Evolutionary conservation across 2,329 filamentous ascomycete species (phyloP).

Genomic region (Pseudogymnoascus verrucosus): DNA sequence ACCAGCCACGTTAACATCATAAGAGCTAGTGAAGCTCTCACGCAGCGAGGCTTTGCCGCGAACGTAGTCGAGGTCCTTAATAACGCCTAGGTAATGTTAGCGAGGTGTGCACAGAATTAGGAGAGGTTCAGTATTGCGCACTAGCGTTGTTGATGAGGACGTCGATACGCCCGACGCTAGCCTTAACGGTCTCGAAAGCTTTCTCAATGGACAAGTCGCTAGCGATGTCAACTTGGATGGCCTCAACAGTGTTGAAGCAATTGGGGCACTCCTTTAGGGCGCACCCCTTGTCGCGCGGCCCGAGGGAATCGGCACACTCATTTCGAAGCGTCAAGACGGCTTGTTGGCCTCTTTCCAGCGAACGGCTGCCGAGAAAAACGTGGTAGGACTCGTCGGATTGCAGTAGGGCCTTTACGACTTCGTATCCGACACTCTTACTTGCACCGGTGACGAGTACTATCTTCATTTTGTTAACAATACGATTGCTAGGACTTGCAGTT

Average conservation of each 20-base stretch:
- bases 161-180: conserved; percentile 16
- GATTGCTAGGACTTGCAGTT: no score
- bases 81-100: conserved; percentile 13
- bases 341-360: conserved; percentile 27
- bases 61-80: conserved; percentile 27
- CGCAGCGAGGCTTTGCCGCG: conserved; percentile 24
- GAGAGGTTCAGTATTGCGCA: conserved; percentile 13
- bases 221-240: conserved; percentile 18
- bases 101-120: neutral
- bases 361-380: conserved; percentile 33
- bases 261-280: no score
- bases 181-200: conserved; percentile 17
- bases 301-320: no score
- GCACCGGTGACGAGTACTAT: conserved; percentile 34
- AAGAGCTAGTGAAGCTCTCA: conserved; percentile 20
- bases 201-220: conserved; percentile 20
- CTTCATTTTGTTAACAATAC: neutral
- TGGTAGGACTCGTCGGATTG: conserved; percentile 31
- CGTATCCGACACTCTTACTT: conserved; percentile 37
- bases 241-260: conserved; percentile 20
- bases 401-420: conserved; percentile 33
- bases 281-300: no score
- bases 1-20: conserved; percentile 28
- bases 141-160: conserved; percentile 20
- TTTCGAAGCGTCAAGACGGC: conserved; percentile 28